A percentile compares a stretch with the other conserved stretches of the same genome.
Evolutionary conservation across 164 flowering plant species (phyloP).

Genomic region (Echeveria elegans): DNA sequence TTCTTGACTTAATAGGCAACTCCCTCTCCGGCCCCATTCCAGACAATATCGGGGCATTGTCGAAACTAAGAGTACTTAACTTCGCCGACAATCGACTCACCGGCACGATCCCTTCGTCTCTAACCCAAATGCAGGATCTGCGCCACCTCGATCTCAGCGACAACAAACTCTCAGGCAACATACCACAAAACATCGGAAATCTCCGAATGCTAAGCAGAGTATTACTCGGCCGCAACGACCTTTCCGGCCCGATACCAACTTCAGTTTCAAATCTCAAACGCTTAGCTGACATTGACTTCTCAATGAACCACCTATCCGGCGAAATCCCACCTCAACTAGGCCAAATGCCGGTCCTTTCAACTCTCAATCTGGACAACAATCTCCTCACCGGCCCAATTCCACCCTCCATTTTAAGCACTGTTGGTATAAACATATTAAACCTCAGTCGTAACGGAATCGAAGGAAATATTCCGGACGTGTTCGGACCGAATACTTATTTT

Average conservation of each 20-base stretch:
- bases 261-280: conserved; percentile 31
- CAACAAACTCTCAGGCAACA: conserved; percentile 33
- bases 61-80: conserved; percentile 32
- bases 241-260: conserved; percentile 42
- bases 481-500: conserved; percentile 39
- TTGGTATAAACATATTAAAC: conserved; percentile 38
- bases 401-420: conserved; percentile 18
- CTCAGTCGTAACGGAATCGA: conserved; percentile 46
- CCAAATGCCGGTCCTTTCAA: conserved; percentile 41
- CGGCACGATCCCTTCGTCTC: conserved; percentile 37
- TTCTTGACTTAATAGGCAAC: conserved; percentile 48
- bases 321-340: conserved; percentile 38
- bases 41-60: conserved; percentile 28
- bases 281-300: conserved; percentile 47
- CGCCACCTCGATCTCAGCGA: conserved; percentile 43
- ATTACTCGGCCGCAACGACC: conserved; percentile 31
- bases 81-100: conserved; percentile 42
- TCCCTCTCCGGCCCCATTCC: conserved; percentile 41
- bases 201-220: conserved; percentile 48
- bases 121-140: conserved; percentile 20
- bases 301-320: conserved; percentile 37
- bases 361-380: conserved; percentile 42
- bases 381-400: conserved; percentile 33
- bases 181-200: conserved; percentile 37
- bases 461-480: conserved; percentile 49